phyloP scores from a whole-genome alignment of 1,284 basidiomycete genomes.

The Moesziomyces aphidis region DNA sequence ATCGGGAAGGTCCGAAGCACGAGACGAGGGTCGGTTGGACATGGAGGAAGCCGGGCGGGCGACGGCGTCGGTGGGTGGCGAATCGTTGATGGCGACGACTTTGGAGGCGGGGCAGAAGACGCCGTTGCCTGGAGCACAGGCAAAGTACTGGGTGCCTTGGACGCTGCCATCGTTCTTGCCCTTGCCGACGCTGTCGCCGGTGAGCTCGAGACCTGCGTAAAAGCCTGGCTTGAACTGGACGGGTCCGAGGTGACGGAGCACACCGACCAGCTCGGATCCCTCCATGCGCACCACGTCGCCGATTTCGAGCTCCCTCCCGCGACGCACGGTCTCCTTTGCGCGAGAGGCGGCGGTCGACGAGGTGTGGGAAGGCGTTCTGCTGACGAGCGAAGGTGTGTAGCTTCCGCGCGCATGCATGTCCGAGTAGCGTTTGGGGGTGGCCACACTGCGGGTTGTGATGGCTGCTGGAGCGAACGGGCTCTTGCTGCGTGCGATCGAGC shows the following conservation, averaged over 20 bases:
- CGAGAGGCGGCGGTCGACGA: conserved; percentile 42
- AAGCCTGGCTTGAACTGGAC: conserved; percentile 57
- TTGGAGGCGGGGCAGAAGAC: conserved; percentile 88
- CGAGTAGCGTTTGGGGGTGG: conserved; percentile 42
- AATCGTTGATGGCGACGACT: conserved; percentile 69
- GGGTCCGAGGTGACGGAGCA: conserved; percentile 62
- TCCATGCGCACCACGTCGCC: conserved; percentile 59
- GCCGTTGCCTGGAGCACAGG: conserved; percentile 85
- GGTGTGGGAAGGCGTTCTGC: conserved; percentile 33
- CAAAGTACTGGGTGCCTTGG: conserved; percentile 85
- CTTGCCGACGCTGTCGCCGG: conserved; percentile 73
- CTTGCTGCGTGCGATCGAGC: conserved; percentile 15
- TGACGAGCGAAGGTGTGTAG: conserved; percentile 14
- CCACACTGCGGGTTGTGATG: conserved; percentile 14
- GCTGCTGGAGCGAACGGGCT: conserved; percentile 19
- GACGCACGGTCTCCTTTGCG: conserved; percentile 24
- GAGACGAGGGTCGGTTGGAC: conserved; percentile 48
- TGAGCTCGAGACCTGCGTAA: conserved; percentile 65
- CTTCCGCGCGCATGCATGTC: conserved; percentile 26
- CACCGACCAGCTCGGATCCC: conserved; percentile 54
- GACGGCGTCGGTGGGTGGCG: conserved; percentile 57
- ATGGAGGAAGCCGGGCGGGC: conserved; percentile 63
- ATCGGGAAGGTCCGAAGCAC: conserved; percentile 42
- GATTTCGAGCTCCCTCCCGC: conserved; percentile 54
- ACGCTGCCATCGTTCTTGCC: conserved; percentile 96